These are phyloP conservation scores for Citrullus mucosospermus DNA, from an alignment of 306 rosid genomes.

Conservation along the genomic window DNA sequence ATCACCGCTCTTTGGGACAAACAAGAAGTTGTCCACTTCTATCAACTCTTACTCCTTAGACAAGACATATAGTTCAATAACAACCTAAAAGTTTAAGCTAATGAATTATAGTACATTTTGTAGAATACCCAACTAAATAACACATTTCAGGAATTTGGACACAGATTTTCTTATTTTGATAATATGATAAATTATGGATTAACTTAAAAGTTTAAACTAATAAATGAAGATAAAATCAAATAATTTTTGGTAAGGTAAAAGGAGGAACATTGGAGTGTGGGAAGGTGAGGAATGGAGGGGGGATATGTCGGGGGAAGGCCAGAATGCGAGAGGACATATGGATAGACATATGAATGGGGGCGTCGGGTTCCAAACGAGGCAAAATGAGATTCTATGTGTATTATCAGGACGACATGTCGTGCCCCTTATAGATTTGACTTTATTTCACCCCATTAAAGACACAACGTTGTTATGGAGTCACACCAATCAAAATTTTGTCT, in stretches of 20 bases:
- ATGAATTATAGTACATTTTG: too few relatives aligned
- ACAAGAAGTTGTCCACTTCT: too few relatives aligned
- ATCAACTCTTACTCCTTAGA: too few relatives aligned
- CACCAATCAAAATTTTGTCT: not conserved
- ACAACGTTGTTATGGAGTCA: not conserved
- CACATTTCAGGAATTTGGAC: too few relatives aligned
- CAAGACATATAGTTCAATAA: too few relatives aligned
- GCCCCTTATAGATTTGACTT: not conserved
- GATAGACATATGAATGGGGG: not conserved
- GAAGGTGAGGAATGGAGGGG: not conserved
- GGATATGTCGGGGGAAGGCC: not conserved
- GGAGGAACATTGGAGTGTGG: not conserved
- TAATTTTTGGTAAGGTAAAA: not conserved
- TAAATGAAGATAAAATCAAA: too few relatives aligned
- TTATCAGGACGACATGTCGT: constrained; percentile 2
- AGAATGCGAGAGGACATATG: not conserved
- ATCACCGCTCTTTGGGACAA: too few relatives aligned
- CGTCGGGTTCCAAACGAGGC: not conserved
- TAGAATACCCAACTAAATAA: too few relatives aligned
- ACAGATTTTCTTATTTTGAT: too few relatives aligned
- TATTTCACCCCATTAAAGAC: not conserved
- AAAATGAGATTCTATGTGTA: not conserved
- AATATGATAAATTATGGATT: too few relatives aligned
- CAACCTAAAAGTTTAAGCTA: too few relatives aligned
- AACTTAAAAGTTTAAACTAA: too few relatives aligned